Base-by-base conservation (phyloP, 441 rosid genomes). In the Theobroma grandiflorum region DNA sequence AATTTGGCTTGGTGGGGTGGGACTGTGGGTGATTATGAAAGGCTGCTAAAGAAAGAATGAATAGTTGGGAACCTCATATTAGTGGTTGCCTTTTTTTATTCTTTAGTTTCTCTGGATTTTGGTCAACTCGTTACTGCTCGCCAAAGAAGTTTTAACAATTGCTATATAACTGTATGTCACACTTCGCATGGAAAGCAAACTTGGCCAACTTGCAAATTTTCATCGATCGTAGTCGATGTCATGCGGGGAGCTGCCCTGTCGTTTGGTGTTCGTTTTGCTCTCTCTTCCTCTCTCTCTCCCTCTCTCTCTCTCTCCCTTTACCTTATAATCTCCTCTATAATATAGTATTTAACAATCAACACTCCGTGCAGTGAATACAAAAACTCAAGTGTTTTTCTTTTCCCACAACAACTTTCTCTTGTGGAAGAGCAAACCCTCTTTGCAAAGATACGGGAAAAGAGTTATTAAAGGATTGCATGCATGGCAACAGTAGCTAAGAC, bases 401-500 rank as follows among this genome's bases (percentile, higher is more conserved):
- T 10, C 20, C 3, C 35, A 8, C 20, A 20, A 37, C 31, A 40
- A 18, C 31, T 42, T 11, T 61, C 37, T 10, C 18, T 62, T 3
- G 61, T n/a, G 33, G 22, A 22, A 20, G 26, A 8, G 26, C 4
- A 53, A 8, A 53, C 6, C 20, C 16, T 50, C 16, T 52, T n/a
- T 16, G 22, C 63, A 22, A 22, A 9, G 33, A 8, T 26, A 40
- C 35, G 50, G 47, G 11, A 33, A 61, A 49, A 62, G 87, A 85
- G 79, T 65, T 75, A 76, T 81, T 82, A 69, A 64, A 75, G 12
- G 86, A 84, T 26, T 3, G 70, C 87, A 26, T 26, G 31, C 7
- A 84, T 84, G 31, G 81, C 82, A 8, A 87, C 87, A 18, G 83
- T 84, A 42, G 86, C 90, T 22, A 76, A 83, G n/a, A 84, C 78